Evolutionary conservation across 306 rosid genomes (phyloP).

Genomic region (Albizia julibrissin): DNA sequence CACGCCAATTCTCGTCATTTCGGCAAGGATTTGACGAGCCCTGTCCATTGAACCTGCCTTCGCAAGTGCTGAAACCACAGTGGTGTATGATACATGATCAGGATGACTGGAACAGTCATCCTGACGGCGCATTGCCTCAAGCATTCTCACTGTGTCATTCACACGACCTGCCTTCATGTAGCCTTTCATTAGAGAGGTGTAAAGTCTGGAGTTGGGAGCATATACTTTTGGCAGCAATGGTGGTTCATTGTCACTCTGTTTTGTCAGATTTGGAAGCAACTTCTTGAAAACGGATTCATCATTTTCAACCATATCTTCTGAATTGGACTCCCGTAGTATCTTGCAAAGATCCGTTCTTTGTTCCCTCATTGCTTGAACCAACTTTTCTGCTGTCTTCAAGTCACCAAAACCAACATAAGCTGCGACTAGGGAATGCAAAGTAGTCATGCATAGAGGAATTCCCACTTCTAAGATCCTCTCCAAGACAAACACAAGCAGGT

Average conservation of each 20-base stretch:
- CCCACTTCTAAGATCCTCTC: slow-evolving; percentile 73
- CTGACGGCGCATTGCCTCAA: slow-evolving; percentile 83
- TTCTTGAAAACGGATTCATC: slow-evolving; percentile 47
- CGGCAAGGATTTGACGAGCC: slow-evolving; percentile 85
- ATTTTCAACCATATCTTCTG: slow-evolving; percentile 24
- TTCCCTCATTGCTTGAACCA: slow-evolving; percentile 94
- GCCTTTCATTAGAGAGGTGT: slow-evolving; percentile 93
- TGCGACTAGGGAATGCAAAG: slow-evolving; percentile 76
- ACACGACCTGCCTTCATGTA: slow-evolving; percentile 89
- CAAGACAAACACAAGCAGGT: slow-evolving; percentile 68
- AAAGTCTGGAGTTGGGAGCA: slow-evolving; percentile 76
- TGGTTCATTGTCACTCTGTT: slow-evolving; percentile 40
- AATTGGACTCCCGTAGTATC: slow-evolving; percentile 54
- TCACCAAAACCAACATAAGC: slow-evolving; percentile 87
- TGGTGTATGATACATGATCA: slow-evolving; percentile 89
- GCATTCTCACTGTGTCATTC: slow-evolving; percentile 73
- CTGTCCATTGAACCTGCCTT: slow-evolving; percentile 82
- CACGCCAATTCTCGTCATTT: slow-evolving; percentile 80
- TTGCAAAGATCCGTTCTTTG: slow-evolving; percentile 71
- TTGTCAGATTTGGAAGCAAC: slow-evolving; percentile 73
- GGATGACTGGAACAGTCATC: slow-evolving; percentile 82
- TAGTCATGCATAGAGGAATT: slow-evolving; percentile 63
- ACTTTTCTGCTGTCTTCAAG: slow-evolving; percentile 70
- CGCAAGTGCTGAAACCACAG: slow-evolving; percentile 87
- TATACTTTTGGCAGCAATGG: slow-evolving; percentile 64